A percentile compares a stretch with the other conserved stretches of the same genome.
phyloP scores from a whole-genome alignment of 495 filamentous ascomycete species.

The Lasiosphaeria miniovina region DNA sequence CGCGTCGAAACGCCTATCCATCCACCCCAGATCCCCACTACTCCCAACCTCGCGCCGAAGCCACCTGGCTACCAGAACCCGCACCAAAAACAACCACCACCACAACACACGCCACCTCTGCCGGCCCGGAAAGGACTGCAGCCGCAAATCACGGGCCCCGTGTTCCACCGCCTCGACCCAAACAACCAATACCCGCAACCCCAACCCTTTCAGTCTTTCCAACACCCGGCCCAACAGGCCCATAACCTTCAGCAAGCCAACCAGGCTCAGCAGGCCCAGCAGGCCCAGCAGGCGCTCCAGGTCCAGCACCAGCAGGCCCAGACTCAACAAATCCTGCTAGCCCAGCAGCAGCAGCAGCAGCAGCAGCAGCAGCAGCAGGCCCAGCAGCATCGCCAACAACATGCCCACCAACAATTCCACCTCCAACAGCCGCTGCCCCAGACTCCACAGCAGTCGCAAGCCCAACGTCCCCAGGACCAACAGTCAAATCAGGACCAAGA shows the following conservation, averaged over 20 bases:
- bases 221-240: slow-evolving; percentile 1
- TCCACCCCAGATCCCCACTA: slow-evolving; percentile 18
- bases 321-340: slow-evolving; percentile 1
- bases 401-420: background rate
- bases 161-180: background rate
- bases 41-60: background rate
- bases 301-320: slow-evolving; percentile 17
- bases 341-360: slow-evolving; percentile 4
- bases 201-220: no score
- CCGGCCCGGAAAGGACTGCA: slow-evolving; percentile 9
- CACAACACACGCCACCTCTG: background rate
- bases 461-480: background rate
- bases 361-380: slow-evolving; percentile 3
- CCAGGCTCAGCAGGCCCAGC: background rate
- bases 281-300: background rate
- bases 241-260: background rate
- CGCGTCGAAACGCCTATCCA: slow-evolving; percentile 20
- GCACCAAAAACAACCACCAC: background rate
- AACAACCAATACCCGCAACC: slow-evolving; percentile 11
- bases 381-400: slow-evolving; percentile 8
- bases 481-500: no score
- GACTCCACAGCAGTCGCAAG: slow-evolving; percentile 15
- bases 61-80: background rate
- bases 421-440: slow-evolving; percentile 16
- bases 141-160: background rate